These are phyloP conservation scores for Tulasnella calospora DNA, from an alignment of 768 basidiomycete species.

Conservation along the genomic window DNA sequence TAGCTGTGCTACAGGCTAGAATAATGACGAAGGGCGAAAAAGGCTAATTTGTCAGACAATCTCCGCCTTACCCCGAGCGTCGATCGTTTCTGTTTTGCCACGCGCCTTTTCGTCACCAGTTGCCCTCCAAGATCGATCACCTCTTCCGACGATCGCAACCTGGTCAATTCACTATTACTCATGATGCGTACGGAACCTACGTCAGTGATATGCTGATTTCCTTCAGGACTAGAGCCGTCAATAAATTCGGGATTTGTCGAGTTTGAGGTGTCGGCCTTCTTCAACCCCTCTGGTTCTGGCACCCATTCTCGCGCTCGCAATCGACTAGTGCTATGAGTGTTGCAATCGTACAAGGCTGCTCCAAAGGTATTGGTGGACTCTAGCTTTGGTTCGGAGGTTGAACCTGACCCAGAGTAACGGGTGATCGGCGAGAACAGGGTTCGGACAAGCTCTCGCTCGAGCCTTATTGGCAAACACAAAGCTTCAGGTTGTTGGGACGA, in stretches of 20 bases:
- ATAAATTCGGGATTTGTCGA: neutral
- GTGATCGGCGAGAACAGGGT: constrained; percentile 27
- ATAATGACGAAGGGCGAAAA: neutral
- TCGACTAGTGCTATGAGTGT: constrained; percentile 25
- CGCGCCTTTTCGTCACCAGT: neutral
- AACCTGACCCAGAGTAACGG: constrained; percentile 1
- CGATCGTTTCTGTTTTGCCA: neutral
- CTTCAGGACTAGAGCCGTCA: neutral
- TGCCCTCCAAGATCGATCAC: neutral
- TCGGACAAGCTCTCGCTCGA: constrained; percentile 35
- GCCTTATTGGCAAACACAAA: constrained; percentile 36
- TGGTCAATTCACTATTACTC: neutral
- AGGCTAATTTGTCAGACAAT: neutral
- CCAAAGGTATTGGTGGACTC: constrained; percentile 20
- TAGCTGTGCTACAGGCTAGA: neutral
- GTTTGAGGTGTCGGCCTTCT: neutral
- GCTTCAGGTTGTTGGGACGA: constrained; percentile 38
- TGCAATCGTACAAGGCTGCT: constrained; percentile 31
- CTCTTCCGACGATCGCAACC: neutral
- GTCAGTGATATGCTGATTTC: neutral
- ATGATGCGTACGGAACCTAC: neutral
- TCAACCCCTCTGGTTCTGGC: neutral
- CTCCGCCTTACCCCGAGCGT: neutral
- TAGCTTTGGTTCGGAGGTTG: constrained; percentile 20
- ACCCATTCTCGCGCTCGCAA: neutral